phyloP scores from a whole-genome alignment of 2,329 filamentous ascomycete genomes.

The Tolypocladium capitatum region DNA sequence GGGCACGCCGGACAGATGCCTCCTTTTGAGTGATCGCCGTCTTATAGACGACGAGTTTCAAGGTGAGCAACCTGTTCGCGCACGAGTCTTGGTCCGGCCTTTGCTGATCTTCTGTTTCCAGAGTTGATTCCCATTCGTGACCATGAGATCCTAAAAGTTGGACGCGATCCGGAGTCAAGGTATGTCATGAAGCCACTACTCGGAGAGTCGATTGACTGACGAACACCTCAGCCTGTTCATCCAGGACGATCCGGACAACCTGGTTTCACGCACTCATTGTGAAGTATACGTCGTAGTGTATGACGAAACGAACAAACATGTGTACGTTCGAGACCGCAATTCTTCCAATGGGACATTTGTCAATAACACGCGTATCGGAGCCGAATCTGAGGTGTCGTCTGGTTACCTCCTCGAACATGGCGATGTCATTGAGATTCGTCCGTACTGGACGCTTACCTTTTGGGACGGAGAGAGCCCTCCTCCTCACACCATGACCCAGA shows the following conservation, averaged over 20 bases:
- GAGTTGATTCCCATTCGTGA: conserved; percentile 16
- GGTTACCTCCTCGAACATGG: conserved; percentile 36
- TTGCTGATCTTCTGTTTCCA: conserved; percentile 2
- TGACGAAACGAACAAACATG: conserved; percentile 26
- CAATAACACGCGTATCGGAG: conserved; percentile 31
- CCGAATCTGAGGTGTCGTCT: conserved; percentile 19
- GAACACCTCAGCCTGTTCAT: conserved; percentile 24
- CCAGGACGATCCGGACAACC: conserved; percentile 18
- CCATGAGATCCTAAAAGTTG: conserved; percentile 20
- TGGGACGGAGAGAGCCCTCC: conserved; percentile 14
- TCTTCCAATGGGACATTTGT: conserved; percentile 42
- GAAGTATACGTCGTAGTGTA: conserved; percentile 42
- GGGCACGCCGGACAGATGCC: neutral
- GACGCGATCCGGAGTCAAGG: conserved; percentile 21
- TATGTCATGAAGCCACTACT: conserved; percentile 5
- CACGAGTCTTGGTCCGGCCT: neutral
- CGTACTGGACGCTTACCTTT: conserved; percentile 24
- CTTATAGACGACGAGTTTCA: neutral
- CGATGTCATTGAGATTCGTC: conserved; percentile 32
- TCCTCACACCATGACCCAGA: conserved; percentile 11
- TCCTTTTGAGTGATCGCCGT: conserved; percentile 1
- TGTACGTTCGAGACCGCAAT: conserved; percentile 43
- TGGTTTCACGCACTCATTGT: conserved; percentile 39
- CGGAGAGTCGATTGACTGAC: neutral
- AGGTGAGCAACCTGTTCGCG: neutral